Conservation (phyloP, 1,284 basidiomycete genomes). For the Cystobasidium slooffiae region DNA sequence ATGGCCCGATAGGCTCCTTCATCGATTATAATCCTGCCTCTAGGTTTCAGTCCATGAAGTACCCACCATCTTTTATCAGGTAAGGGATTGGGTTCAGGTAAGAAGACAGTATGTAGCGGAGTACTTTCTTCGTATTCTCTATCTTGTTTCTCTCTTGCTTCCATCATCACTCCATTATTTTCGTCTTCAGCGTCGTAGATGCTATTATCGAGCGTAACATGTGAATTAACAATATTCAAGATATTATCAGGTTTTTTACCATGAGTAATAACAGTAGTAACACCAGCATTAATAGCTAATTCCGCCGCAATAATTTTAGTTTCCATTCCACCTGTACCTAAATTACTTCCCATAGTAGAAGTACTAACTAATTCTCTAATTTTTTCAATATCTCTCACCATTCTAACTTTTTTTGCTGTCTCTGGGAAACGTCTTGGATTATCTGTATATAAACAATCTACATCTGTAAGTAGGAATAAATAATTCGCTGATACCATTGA, state of each 20-base stretch:
- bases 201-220: not conserved
- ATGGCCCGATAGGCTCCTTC: constrained; percentile 83
- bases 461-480: constrained; percentile 94
- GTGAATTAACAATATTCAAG: constrained; percentile 69
- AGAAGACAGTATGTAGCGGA: constrained; percentile 87
- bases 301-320: constrained; percentile 98
- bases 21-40: constrained; percentile 87
- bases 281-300: constrained; percentile 92
- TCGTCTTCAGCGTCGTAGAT: too few relatives aligned
- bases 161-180: too few relatives aligned
- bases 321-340: constrained; percentile 99
- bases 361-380: constrained; percentile 80
- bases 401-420: constrained; percentile 73
- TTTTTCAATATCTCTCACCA: constrained; percentile 78
- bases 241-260: constrained; percentile 80
- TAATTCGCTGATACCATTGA: constrained; percentile 98
- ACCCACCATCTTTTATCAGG: constrained; percentile 95
- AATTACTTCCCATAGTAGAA: constrained; percentile 82
- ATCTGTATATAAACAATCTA: constrained; percentile 92
- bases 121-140: constrained; percentile 47
- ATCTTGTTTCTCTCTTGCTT: constrained; percentile 34
- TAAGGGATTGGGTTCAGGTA: constrained; percentile 72
- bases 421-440: constrained; percentile 89
- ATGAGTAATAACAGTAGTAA: constrained; percentile 88
- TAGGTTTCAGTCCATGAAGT: constrained; percentile 83